Evolutionary conservation across 148 eudicot genomes (phyloP).

Genomic region (Heliamphora exappendiculata): DNA sequence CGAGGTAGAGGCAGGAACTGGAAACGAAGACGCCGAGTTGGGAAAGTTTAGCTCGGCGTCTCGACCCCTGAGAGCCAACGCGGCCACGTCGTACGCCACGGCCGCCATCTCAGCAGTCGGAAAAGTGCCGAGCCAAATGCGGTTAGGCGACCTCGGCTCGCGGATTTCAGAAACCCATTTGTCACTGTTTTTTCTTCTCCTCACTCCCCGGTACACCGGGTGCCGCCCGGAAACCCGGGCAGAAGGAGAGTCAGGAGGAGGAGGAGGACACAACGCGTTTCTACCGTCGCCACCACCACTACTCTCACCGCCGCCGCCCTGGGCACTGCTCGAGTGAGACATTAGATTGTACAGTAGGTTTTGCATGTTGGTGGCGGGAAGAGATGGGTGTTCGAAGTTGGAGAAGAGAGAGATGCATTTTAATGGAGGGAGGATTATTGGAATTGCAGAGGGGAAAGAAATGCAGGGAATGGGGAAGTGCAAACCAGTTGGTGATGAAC

Average conservation of each 20-base stretch:
- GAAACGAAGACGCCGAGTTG: conserved; percentile 24
- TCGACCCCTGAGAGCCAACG: conserved; percentile 52
- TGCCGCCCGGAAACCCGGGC: conserved; percentile 16
- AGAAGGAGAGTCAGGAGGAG: background rate
- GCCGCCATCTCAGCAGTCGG: conserved; percentile 77
- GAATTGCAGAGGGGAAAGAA: too few species aligned
- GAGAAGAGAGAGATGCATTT: conserved; percentile 13
- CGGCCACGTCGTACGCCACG: conserved; percentile 71
- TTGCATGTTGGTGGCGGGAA: background rate
- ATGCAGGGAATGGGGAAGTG: conserved; percentile 13
- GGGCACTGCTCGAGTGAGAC: too few species aligned
- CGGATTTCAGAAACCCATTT: conserved; percentile 84
- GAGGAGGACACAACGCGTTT: background rate
- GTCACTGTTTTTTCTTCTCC: conserved; percentile 51
- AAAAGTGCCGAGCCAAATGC: conserved; percentile 75
- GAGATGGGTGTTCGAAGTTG: background rate
- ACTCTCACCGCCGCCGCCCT: background rate
- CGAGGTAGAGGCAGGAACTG: conserved; percentile 24
- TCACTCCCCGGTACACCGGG: conserved; percentile 46
- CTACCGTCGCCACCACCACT: background rate
- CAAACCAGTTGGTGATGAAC: conserved; percentile 28
- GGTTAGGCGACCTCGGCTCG: conserved; percentile 55
- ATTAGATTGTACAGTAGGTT: background rate
- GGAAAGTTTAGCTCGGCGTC: conserved; percentile 62
- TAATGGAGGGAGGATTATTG: conserved; percentile 5